Evolutionary conservation across 2,329 filamentous ascomycete species (phyloP), one percentile per base, ranked within the genome.

Genomic region (Chrysoporthe austroafricana): DNA sequence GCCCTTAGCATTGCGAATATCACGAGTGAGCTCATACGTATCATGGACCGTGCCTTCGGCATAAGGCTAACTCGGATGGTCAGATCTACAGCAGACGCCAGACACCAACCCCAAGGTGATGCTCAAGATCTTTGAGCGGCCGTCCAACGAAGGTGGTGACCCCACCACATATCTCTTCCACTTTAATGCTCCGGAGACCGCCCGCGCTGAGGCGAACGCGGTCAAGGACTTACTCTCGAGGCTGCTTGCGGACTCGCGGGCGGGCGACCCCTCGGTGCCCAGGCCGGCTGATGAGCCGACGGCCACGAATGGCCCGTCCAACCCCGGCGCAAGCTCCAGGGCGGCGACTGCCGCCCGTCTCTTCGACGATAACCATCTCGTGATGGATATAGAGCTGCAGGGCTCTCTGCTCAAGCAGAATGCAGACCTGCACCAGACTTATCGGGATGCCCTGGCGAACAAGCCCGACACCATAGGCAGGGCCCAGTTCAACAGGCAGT

Each of bases 31-130:
- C 21, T 64, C 57, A 2, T 8, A 14, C 26, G 6, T 16, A 3
- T 21, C 43, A 11, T 14, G 21, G 5, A 5, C n/a, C n/a, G 42
- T 36, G 39, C 16, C 21, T 7, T 4, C n/a, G 8, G 21, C 21
- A 16, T 18, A 7, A 7, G 36, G 71, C 71, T 74, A 48, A 73
- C 69, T 65, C 48, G 18, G n/a, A 34, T 43, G 5, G 62, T 43
- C 73, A 96, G 93, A 98, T 80, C 87, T 99, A 61, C 95, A 99
- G 79, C 95, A 98, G 78, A 98, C 96, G 0, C 94, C 96, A 14
- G 93, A 93, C 69, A 90, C 85, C n/a, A 90, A 88, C 46, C 84
- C 93, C 21, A 97, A 97, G 83, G 94, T 97, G 64, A 97, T 97
- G 85, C 86, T 98, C 69, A 97, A 96, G 78, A 90, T 99, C 66